Conservation (phyloP, 2,329 filamentous ascomycete species). For the Rhynchosporium graminicola region DNA sequence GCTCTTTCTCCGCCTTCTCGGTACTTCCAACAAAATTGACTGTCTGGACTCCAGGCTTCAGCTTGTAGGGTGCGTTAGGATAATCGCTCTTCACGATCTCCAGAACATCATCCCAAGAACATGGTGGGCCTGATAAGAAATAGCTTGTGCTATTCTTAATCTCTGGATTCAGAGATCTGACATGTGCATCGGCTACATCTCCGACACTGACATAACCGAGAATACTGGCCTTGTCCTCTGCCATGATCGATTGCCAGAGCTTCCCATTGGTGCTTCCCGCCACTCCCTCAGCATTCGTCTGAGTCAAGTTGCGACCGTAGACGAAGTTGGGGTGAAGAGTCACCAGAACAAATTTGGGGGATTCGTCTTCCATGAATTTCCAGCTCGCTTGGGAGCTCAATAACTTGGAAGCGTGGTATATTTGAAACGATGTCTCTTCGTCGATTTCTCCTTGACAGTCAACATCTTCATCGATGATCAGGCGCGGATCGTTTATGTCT, state of each 20-base stretch:
- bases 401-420: slow-evolving; percentile 25
- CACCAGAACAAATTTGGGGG: slow-evolving; percentile 18
- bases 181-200: slow-evolving; percentile 24
- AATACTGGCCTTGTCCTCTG: background rate
- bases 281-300: slow-evolving; percentile 9
- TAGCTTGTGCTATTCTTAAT: slow-evolving; percentile 11
- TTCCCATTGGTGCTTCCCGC: slow-evolving; percentile 10
- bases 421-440: background rate
- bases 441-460: slow-evolving; percentile 9
- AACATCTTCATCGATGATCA: slow-evolving; percentile 9
- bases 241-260: slow-evolving; percentile 17
- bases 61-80: slow-evolving; percentile 5
- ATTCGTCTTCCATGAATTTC: slow-evolving; percentile 17
- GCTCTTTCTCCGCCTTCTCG: slow-evolving; percentile 18
- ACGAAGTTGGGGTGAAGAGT: slow-evolving; percentile 20
- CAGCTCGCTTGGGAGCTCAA: slow-evolving; percentile 20
- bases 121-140: background rate
- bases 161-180: slow-evolving; percentile 8
- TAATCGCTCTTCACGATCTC: slow-evolving; percentile 19
- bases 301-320: slow-evolving; percentile 17
- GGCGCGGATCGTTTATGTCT: slow-evolving; percentile 17
- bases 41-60: background rate
- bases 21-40: slow-evolving; percentile 5
- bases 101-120: slow-evolving; percentile 17
- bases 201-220: slow-evolving; percentile 11